These are phyloP conservation scores for Apiotrichum sp. DNA, from an alignment of 1,284 basidiomycete genomes.

Conservation along the genomic window DNA sequence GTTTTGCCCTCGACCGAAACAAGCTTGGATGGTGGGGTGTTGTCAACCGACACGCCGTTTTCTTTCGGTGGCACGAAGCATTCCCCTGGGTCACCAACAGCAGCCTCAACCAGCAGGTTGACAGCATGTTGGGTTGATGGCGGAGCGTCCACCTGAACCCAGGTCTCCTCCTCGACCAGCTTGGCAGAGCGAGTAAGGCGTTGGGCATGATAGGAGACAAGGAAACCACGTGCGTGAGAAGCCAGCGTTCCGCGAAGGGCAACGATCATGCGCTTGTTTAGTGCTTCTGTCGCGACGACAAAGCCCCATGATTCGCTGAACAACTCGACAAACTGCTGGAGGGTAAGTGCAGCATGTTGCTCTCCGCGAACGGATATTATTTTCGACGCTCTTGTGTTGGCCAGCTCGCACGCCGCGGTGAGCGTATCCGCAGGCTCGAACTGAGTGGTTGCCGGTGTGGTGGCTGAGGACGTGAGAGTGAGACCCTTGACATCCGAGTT, in stretches of 20 bases:
- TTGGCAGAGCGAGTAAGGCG: conserved; percentile 76
- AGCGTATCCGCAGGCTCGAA: conserved; percentile 66
- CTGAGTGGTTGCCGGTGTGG: conserved; percentile 22
- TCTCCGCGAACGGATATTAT: conserved; percentile 70
- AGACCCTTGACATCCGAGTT: conserved; percentile 2
- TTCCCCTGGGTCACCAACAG: conserved; percentile 71
- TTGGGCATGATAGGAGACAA: conserved; percentile 78
- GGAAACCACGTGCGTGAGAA: conserved; percentile 79
- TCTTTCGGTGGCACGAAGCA: conserved; percentile 50
- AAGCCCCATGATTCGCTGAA: conserved; percentile 86
- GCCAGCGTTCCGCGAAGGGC: conserved; percentile 76
- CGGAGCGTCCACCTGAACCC: conserved; percentile 67
- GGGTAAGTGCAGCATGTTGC: conserved; percentile 64
- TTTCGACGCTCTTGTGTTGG: conserved; percentile 73
- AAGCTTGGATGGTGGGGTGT: conserved; percentile 53
- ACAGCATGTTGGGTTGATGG: conserved; percentile 62
- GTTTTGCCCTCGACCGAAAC: conserved; percentile 74
- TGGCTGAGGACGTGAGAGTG: background rate
- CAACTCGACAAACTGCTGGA: conserved; percentile 70
- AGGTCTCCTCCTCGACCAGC: conserved; percentile 57
- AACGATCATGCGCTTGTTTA: conserved; percentile 85
- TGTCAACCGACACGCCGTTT: conserved; percentile 1
- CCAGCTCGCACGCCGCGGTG: conserved; percentile 71
- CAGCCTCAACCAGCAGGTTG: conserved; percentile 69
- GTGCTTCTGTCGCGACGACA: conserved; percentile 75